These are phyloP conservation scores for Torulaspora indica DNA, from an alignment of 805 yeast species.

Conservation along the genomic window DNA sequence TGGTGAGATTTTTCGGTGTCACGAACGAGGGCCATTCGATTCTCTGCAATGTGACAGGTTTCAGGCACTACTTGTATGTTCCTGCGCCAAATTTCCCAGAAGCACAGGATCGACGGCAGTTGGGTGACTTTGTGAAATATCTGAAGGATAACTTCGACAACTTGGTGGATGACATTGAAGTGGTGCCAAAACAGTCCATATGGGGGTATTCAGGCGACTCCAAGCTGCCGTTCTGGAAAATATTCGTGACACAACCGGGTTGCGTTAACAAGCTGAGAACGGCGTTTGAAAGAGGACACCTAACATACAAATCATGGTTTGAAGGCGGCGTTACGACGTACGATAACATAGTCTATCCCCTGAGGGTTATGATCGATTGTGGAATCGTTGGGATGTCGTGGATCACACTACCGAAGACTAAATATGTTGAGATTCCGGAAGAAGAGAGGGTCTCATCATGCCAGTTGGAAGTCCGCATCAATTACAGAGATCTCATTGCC, in stretches of 20 bases:
- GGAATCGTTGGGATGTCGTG: slow-evolving; percentile 95
- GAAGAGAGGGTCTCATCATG: slow-evolving; percentile 58
- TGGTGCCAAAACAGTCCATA: slow-evolving; percentile 71
- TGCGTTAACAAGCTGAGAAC: slow-evolving; percentile 65
- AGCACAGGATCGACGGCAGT: slow-evolving; percentile 21
- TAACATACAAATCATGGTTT: slow-evolving; percentile 60
- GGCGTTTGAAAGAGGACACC: slow-evolving; percentile 79
- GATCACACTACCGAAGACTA: slow-evolving; percentile 80
- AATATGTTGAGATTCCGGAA: slow-evolving; percentile 48
- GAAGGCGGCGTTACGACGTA: slow-evolving; percentile 63
- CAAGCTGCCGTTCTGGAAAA: slow-evolving; percentile 73
- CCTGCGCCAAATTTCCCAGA: slow-evolving; percentile 75
- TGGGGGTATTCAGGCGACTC: slow-evolving; percentile 89
- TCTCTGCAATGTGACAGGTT: slow-evolving; percentile 83
- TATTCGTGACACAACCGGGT: slow-evolving; percentile 61
- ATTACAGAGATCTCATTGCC: slow-evolving; percentile 63
- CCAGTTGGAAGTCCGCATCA: slow-evolving; percentile 75
- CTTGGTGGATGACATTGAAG: slow-evolving; percentile 62
- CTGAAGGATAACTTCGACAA: slow-evolving; percentile 45
- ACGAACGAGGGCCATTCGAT: slow-evolving; percentile 85
- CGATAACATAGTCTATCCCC: slow-evolving; percentile 82
- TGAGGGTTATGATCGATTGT: slow-evolving; percentile 89
- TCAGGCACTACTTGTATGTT: slow-evolving; percentile 83
- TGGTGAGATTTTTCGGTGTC: slow-evolving; percentile 87
- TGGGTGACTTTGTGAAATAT: slow-evolving; percentile 44